A percentile compares a stretch with the other conserved stretches of the same genome.
These are phyloP conservation scores for Dichotomopilus funicola DNA, from an alignment of 2,329 filamentous ascomycete genomes.

Conservation along the genomic window DNA sequence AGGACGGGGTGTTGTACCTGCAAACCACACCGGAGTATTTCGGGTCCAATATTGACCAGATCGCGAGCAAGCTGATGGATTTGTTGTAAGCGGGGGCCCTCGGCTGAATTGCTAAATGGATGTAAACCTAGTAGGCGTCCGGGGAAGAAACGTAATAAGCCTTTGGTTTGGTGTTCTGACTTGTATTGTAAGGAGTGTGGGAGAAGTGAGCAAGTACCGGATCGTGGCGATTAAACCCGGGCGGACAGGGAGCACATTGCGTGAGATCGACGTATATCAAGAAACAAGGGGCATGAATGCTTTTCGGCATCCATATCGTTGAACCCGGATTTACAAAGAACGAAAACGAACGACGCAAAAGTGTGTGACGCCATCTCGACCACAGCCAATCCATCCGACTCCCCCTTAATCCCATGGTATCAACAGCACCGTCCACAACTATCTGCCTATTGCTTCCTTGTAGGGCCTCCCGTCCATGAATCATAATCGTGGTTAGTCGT, in stretches of 20 bases:
- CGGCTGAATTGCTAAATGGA: too few species aligned
- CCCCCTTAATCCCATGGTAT: background rate
- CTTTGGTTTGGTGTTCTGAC: too few species aligned
- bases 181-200: too few species aligned
- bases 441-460: too few species aligned
- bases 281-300: too few species aligned
- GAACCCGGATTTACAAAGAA: background rate
- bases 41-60: slow-evolving; percentile 18
- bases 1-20: slow-evolving; percentile 45
- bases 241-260: too few species aligned
- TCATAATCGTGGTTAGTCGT: background rate
- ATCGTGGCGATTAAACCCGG: too few species aligned
- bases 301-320: too few species aligned
- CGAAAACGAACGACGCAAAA: background rate
- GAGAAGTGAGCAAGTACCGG: too few species aligned
- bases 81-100: slow-evolving; percentile 6
- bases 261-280: too few species aligned
- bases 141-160: too few species aligned
- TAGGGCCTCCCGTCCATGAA: too few species aligned
- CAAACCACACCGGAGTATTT: slow-evolving; percentile 28
- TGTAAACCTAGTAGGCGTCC: background rate
- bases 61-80: slow-evolving; percentile 19
- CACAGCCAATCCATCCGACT: background rate
- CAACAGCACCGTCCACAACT: background rate
- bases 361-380: background rate